Conservation (phyloP, 805 yeast species). For the Wickerhamiella siamensis region DNA sequence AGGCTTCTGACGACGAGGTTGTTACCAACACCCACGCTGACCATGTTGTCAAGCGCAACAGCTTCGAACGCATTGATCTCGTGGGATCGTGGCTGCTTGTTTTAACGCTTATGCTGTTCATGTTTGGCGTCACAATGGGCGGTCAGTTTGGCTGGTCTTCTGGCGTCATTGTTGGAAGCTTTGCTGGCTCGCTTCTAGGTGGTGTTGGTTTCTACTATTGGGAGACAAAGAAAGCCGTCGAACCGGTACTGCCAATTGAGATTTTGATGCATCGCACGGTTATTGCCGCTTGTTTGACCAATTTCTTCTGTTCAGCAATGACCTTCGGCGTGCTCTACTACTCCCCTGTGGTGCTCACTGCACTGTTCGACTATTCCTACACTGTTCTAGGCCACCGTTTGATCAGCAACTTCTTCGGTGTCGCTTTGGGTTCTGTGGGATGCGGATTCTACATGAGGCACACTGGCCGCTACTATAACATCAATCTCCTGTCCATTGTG, state of each 20-base stretch:
- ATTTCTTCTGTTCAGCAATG: conserved; percentile 59
- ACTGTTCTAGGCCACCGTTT: conserved; percentile 55
- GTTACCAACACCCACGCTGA: conserved; percentile 8
- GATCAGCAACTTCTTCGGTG: conserved; percentile 45
- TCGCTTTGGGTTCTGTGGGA: conserved; percentile 49
- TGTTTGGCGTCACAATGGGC: conserved; percentile 53
- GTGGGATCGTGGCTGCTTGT: conserved; percentile 52
- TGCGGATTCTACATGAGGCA: conserved; percentile 53
- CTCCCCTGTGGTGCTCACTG: conserved; percentile 58
- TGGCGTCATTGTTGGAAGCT: conserved; percentile 29
- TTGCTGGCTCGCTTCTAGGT: conserved; percentile 24
- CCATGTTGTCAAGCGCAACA: conserved; percentile 28
- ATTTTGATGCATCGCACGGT: conserved; percentile 46
- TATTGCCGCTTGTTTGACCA: conserved; percentile 47
- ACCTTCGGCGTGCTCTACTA: conserved; percentile 50
- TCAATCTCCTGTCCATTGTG: conserved; percentile 32
- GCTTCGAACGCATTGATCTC: conserved; percentile 49
- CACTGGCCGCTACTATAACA: conserved; percentile 49
- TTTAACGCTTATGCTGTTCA: conserved; percentile 38
- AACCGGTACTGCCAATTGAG: conserved; percentile 57
- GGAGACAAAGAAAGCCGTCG: conserved; percentile 38
- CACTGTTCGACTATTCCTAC: conserved; percentile 51
- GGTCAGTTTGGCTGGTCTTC: conserved; percentile 39
- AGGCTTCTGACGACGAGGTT: conserved; percentile 20
- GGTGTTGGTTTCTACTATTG: conserved; percentile 33